Evolutionary conservation across 768 basidiomycete species (phyloP).

Genomic region (Tephrocybe sp.): DNA sequence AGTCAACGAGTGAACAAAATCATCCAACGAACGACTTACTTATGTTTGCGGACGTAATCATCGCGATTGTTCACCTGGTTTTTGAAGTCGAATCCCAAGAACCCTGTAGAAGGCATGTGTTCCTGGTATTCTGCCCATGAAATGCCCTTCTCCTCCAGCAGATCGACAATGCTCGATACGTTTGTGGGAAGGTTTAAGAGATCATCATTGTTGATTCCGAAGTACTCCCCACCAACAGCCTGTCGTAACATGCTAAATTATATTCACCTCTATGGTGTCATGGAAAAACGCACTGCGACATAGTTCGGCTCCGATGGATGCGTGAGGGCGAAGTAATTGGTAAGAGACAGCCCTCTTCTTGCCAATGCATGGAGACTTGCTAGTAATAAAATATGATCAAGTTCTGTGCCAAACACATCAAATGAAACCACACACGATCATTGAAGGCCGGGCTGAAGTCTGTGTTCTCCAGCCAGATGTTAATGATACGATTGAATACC

Average conservation of each 20-base stretch:
- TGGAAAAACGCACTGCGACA: conserved; percentile 26
- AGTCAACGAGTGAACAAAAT: neutral
- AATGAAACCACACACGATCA: too few species aligned
- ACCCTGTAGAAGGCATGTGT: too few species aligned
- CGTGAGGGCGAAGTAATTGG: conserved; percentile 45
- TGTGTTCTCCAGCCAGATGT: conserved; percentile 66
- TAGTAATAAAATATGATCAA: too few species aligned
- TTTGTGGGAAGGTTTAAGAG: too few species aligned
- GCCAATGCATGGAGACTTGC: conserved; percentile 37
- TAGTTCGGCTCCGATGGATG: conserved; percentile 66
- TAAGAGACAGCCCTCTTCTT: conserved; percentile 45
- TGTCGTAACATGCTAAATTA: neutral
- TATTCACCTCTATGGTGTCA: neutral
- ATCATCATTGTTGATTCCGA: too few species aligned
- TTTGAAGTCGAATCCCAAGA: conserved; percentile 29
- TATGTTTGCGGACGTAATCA: conserved; percentile 30
- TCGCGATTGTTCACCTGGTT: conserved; percentile 20
- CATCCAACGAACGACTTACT: conserved; percentile 13
- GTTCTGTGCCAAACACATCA: too few species aligned
- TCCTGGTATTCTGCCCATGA: too few species aligned
- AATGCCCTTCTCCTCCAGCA: too few species aligned
- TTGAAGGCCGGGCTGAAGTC: conserved; percentile 36
- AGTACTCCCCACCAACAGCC: too few species aligned
- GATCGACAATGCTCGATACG: too few species aligned
- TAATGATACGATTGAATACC: conserved; percentile 28